Evolutionary conservation across 2,329 filamentous ascomycete genomes (phyloP).

Genomic region (Calonectria leucothoes): DNA sequence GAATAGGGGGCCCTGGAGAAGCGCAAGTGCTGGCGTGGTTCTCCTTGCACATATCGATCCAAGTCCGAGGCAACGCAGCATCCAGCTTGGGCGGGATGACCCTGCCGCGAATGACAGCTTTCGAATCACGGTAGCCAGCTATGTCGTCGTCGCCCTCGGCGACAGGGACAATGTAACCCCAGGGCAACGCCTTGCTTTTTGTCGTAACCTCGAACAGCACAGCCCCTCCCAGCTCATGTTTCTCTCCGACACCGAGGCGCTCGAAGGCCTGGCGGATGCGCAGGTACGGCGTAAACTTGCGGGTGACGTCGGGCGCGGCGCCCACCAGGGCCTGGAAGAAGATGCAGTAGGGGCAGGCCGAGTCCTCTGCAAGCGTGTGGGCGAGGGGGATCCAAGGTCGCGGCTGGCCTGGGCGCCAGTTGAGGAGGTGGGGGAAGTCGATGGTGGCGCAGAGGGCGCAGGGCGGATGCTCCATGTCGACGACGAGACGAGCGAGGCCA

Average conservation of each 20-base stretch:
- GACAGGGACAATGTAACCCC: constrained; percentile 50
- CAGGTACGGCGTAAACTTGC: constrained; percentile 52
- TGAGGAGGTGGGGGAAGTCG: constrained; percentile 50
- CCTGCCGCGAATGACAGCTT: constrained; percentile 45
- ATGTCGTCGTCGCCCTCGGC: constrained; percentile 38
- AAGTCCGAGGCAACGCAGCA: constrained; percentile 44
- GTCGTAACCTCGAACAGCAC: constrained; percentile 52
- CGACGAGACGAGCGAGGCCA: constrained; percentile 43
- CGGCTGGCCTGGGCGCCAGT: constrained; percentile 50
- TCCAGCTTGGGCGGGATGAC: constrained; percentile 46
- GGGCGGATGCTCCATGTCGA: constrained; percentile 40
- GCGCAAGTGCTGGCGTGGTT: constrained; percentile 44
- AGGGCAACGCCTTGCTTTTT: constrained; percentile 49
- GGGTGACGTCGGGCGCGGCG: constrained; percentile 40
- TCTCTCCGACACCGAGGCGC: constrained; percentile 50
- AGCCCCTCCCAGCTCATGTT: constrained; percentile 49
- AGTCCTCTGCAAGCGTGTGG: constrained; percentile 44
- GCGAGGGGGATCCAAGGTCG: constrained; percentile 51
- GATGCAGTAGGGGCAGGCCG: constrained; percentile 51
- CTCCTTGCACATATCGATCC: constrained; percentile 49
- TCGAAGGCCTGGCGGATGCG: constrained; percentile 53
- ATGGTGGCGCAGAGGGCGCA: constrained; percentile 49
- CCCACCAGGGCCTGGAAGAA: constrained; percentile 52
- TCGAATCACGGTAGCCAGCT: constrained; percentile 35
- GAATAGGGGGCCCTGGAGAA: constrained; percentile 29